Base-by-base conservation (phyloP, 2,329 filamentous ascomycete genomes). In the Xylaria hypoxylon region DNA sequence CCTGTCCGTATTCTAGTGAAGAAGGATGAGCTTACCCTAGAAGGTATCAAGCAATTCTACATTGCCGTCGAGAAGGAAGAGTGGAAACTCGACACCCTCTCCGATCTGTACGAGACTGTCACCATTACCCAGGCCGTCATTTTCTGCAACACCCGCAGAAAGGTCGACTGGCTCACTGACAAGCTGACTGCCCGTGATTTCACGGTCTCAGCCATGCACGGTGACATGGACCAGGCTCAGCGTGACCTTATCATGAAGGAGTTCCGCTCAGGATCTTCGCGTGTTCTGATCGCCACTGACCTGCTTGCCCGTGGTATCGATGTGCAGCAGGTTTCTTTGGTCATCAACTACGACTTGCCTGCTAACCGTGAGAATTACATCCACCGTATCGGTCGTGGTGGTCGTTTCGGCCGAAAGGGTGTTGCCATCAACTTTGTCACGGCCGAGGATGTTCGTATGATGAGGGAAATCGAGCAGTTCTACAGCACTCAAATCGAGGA, bases 351-450 rank as follows among this genome's bases (percentile, higher is more conserved):
- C 86, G 96, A 99, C 82, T 87, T 99, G 64, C 96, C 96, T 75
- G 93, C 94, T 84, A 98, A 98, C 89, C 94, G 95, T 79, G 96
- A 99, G 87, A 99, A 98, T 90, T 99, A 99, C 90, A 99, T 99
- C 80, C 96, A 99, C 86, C 92, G 96, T 81, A 99, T 99, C 79
- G 96, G 96, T 89, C 95, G 96, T 90, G 94, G 94, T 86, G 96
- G 96, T 86, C 94, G 96, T 87, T 99, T 99, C 87, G 96, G 96
- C 84, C 94, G 96, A 84, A 99, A 99, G 91, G 96, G 96, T 91
- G 96, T 99, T 82, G 96, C 96, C 79, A 99, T 99, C 89, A 99
- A 99, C 93, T 99, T 99, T 82, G 96, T 99, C 82, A 98, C 95
- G 70, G 93, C 94, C 77, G 96, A 99, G 75, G 96, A 99, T 84